Evolutionary conservation across 2,329 filamentous ascomycete genomes (phyloP).

Genomic region (Curvularia hawaiiensis): DNA sequence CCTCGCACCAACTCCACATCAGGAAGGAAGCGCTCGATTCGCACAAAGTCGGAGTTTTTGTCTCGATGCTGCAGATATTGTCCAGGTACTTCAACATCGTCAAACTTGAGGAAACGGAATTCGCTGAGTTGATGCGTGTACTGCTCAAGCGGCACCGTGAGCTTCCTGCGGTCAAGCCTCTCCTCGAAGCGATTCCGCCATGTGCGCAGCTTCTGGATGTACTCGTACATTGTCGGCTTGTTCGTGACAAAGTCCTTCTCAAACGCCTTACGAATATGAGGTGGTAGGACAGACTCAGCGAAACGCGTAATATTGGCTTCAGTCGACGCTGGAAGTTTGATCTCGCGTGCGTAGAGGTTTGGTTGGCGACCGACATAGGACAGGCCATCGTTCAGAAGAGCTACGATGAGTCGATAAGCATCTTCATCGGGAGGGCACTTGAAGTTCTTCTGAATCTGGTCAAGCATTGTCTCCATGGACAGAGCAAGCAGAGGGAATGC

Average conservation of each 20-base stretch:
- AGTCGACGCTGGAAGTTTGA: constrained; percentile 86
- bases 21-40: constrained; percentile 95
- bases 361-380: constrained; percentile 91
- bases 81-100: constrained; percentile 96
- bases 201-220: constrained; percentile 93
- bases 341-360: constrained; percentile 83
- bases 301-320: constrained; percentile 97
- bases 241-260: constrained; percentile 95
- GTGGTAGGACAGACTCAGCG: constrained; percentile 91
- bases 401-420: constrained; percentile 96
- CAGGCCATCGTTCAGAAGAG: constrained; percentile 90
- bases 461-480: constrained; percentile 99
- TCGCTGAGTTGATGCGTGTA: constrained; percentile 93
- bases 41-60: constrained; percentile 98
- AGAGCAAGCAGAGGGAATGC: constrained; percentile 93
- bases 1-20: constrained; percentile 91
- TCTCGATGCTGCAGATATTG: constrained; percentile 98
- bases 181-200: constrained; percentile 99
- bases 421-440: constrained; percentile 99
- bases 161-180: constrained; percentile 84
- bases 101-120: constrained; percentile 96
- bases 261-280: constrained; percentile 94
- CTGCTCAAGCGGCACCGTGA: constrained; percentile 75
- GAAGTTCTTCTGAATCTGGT: constrained; percentile 98
- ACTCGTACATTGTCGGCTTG: constrained; percentile 97